Evolutionary conservation across 2,329 filamentous ascomycete species (phyloP).

Genomic region (Trichothecium sympodiale): DNA sequence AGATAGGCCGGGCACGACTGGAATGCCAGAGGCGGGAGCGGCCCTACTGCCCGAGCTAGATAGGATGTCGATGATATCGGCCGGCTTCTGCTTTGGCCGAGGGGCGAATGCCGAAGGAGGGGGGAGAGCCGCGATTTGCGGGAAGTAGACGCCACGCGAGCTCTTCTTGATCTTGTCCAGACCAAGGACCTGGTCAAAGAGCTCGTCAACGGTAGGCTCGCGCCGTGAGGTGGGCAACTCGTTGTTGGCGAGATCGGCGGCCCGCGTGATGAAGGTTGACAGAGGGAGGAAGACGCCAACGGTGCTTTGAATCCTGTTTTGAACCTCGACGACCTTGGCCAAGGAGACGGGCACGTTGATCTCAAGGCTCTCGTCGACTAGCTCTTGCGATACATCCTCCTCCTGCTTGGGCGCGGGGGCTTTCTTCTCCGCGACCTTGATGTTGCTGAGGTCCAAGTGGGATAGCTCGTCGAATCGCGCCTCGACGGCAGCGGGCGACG

Average conservation of each 20-base stretch:
- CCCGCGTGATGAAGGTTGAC: slow-evolving; percentile 76
- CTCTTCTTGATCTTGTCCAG: slow-evolving; percentile 39
- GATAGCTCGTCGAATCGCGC: slow-evolving; percentile 61
- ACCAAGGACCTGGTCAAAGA: slow-evolving; percentile 84
- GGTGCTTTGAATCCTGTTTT: slow-evolving; percentile 66
- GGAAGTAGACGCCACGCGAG: slow-evolving; percentile 55
- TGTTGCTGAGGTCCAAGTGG: slow-evolving; percentile 89
- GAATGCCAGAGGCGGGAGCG: slow-evolving; percentile 13
- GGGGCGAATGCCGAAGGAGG: slow-evolving; percentile 28
- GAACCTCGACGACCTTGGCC: slow-evolving; percentile 64
- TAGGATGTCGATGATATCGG: slow-evolving; percentile 79
- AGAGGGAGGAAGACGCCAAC: slow-evolving; percentile 75
- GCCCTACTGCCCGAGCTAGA: slow-evolving; percentile 27
- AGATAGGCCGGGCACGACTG: slow-evolving; percentile 33
- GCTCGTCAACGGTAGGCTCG: slow-evolving; percentile 59
- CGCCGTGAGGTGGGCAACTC: slow-evolving; percentile 60
- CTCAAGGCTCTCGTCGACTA: slow-evolving; percentile 38
- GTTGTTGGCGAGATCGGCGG: slow-evolving; percentile 79
- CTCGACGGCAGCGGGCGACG: slow-evolving; percentile 61
- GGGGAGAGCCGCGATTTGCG: slow-evolving; percentile 53
- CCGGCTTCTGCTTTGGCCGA: slow-evolving; percentile 19
- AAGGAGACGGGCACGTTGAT: slow-evolving; percentile 71
- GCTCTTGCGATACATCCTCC: slow-evolving; percentile 21
- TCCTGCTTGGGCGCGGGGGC: slow-evolving; percentile 18
- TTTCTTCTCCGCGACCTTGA: slow-evolving; percentile 61